phyloP scores from a whole-genome alignment of 371 early-diverging fungal species.

The Homolaphlyctis polyrhiza region DNA sequence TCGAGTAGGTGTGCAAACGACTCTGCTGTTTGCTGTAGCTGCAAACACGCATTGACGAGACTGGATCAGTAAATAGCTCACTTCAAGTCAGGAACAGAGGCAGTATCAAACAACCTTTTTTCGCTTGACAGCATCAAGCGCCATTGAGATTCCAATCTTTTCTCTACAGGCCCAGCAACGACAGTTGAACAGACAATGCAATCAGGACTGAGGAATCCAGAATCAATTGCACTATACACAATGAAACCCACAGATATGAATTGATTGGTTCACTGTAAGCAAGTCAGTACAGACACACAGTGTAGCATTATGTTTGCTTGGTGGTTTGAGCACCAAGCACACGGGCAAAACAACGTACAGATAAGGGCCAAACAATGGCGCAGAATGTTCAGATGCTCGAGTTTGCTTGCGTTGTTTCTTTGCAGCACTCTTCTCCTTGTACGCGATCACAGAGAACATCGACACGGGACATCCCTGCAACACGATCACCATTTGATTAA shows the following conservation, averaged over 20 bases:
- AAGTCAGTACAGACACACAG: no score
- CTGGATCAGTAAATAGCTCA: slow-evolving; percentile 4
- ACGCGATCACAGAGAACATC: slow-evolving; percentile 26
- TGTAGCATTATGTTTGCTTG: no score
- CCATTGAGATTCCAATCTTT: slow-evolving; percentile 20
- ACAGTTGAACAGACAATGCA: no score
- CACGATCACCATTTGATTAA: no score
- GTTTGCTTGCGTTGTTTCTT: slow-evolving; percentile 15
- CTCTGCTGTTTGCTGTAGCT: slow-evolving; percentile 16
- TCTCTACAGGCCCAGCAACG: no score
- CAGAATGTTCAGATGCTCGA: not conserved
- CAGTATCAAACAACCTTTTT: slow-evolving; percentile 12
- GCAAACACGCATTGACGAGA: not conserved
- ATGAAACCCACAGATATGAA: slow-evolving; percentile 22
- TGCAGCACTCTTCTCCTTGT: slow-evolving; percentile 18
- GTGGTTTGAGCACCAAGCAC: no score
- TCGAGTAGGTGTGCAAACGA: slow-evolving; percentile 31
- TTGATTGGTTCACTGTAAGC: slow-evolving; percentile 18
- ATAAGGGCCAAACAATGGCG: not conserved
- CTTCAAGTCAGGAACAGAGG: not conserved
- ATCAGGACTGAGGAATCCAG: no score
- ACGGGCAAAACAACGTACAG: no score
- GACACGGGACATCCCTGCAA: slow-evolving; percentile 22
- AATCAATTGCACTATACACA: no score
- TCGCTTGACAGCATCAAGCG: slow-evolving; percentile 28